Evolutionary conservation across 2,329 filamentous ascomycete species (phyloP), one percentile per base, ranked within the genome.

Genomic region (Fusarium sp.): DNA sequence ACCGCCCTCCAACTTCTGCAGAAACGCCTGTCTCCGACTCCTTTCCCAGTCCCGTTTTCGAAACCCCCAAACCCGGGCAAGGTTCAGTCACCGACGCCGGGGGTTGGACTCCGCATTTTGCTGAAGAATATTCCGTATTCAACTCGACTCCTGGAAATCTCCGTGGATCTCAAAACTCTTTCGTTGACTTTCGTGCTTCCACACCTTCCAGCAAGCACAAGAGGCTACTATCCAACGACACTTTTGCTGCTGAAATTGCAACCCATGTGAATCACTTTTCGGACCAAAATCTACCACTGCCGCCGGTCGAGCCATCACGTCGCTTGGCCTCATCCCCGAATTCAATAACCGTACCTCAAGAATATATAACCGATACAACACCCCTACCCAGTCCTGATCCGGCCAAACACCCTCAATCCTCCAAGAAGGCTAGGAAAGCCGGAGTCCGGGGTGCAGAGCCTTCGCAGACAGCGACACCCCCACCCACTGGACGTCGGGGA

Each of bases 61-160:
- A 90, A 75, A 91, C 89, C 17, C 89, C 89, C 49, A 87, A 85
- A 79, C 81, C 83, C 63, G 84, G 81, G 75, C 84, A 84, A 72
- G 83, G 83, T 68, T 84, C 82, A 64, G 85, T 87, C 74, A 82
- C 87, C 81, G 85, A 88, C 70, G 80, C 85, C 59, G 83, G 84
- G 74, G 85, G 85, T 74, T 89, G 87, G 86, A 91, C 89, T 49
- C 89, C 90, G 79, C 86, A 85, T 66, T 91, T 90, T 83, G 89
- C 89, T 73, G 89, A 91, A 79, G 89, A 91, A 73, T 91, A 90
- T 77, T 90, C 89, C 71, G 89, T 91, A 77, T 91, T 91, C 84
- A 90, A 90, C 82, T 83, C 86, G n/a, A 90, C 89, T 14, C 90
- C 90, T 22, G 89, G 88, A 54, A 89, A 90, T 78, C 83, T 90